Conservation (phyloP, 257 asterid species). For the Petrea volubilis region DNA sequence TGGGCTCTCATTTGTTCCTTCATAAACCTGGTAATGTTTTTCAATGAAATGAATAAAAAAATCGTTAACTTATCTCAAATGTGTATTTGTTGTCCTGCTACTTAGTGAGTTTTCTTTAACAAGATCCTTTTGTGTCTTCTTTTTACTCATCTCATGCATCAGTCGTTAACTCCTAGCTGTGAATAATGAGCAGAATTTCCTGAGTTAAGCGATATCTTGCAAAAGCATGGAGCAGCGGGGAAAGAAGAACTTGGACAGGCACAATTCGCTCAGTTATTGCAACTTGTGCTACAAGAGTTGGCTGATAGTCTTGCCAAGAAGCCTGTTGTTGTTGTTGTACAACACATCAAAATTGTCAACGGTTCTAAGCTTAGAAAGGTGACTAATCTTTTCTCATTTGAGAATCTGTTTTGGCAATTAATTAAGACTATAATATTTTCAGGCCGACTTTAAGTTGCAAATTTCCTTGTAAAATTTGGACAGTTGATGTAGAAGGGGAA, state of each 20-base stretch:
- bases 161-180: background rate
- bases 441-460: background rate
- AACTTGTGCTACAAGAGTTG: conserved; percentile 58
- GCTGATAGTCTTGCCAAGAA: conserved; percentile 52
- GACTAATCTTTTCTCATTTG: conserved; percentile 14
- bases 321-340: conserved; percentile 39
- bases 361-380: conserved; percentile 65
- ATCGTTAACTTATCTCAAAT: too few relatives aligned
- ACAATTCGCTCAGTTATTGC: conserved; percentile 58
- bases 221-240: conserved; percentile 51
- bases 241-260: conserved; percentile 64
- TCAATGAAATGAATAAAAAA: background rate
- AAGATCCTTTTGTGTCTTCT: background rate
- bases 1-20: conserved; percentile 1
- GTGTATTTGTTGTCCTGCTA: too few relatives aligned
- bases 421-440: background rate
- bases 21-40: background rate
- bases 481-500: background rate
- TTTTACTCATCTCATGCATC: background rate
- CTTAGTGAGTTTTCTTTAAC: too few relatives aligned
- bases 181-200: conserved; percentile 51
- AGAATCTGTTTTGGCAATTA: conserved; percentile 2
- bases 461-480: background rate
- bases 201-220: conserved; percentile 43
- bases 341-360: conserved; percentile 43